Conservation (phyloP, 257 asterid genomes). For the Salvia rosmarinus region DNA sequence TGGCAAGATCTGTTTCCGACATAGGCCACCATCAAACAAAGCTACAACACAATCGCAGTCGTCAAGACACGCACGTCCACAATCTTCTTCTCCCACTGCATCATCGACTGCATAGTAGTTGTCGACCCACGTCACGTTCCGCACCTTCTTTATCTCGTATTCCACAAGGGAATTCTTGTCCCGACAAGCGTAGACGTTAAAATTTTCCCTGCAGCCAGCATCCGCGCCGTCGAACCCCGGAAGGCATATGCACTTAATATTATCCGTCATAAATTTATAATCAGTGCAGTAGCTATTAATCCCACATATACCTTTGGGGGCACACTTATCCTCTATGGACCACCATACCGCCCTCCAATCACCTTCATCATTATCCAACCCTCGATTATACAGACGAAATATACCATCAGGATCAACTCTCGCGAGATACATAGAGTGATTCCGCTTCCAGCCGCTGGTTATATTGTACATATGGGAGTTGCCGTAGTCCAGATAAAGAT, state of each 20-base stretch:
- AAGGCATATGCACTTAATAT: constrained; percentile 9
- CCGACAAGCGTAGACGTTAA: background rate
- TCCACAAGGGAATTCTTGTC: background rate
- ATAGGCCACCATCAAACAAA: background rate
- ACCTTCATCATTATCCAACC: background rate
- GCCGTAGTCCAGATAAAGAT: background rate
- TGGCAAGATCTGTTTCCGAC: background rate
- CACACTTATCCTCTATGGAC: background rate
- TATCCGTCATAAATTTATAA: background rate
- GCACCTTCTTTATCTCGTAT: background rate
- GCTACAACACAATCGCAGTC: constrained; percentile 2
- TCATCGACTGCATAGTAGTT: background rate
- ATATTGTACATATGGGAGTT: background rate
- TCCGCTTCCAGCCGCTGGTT: background rate
- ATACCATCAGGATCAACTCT: background rate
- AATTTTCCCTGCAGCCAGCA: background rate
- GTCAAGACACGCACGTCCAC: background rate
- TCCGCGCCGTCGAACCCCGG: no score
- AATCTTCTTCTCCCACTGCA: background rate
- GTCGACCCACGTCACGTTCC: background rate
- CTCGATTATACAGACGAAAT: background rate
- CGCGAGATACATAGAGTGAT: background rate
- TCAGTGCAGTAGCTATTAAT: background rate
- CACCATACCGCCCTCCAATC: background rate
- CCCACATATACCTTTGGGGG: background rate